Evolutionary conservation across 2,329 filamentous ascomycete species (phyloP).

Genomic region (Neofusicoccum ribis): DNA sequence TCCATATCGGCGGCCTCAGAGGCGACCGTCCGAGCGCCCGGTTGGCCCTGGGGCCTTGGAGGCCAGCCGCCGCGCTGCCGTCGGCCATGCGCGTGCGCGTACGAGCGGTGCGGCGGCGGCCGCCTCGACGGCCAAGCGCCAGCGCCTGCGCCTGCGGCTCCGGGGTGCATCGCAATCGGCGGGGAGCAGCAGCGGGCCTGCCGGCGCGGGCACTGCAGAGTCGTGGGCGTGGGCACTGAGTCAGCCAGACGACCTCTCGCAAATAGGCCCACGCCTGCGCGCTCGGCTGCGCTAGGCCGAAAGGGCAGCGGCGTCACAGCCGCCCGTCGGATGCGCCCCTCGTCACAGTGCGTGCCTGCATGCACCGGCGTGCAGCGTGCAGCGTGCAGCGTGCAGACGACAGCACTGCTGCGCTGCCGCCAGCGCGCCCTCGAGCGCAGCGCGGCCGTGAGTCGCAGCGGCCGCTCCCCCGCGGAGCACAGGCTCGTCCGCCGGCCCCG

Average conservation of each 20-base stretch:
- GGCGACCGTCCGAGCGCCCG: neutral
- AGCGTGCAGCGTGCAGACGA: neutral
- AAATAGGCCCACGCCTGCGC: neutral
- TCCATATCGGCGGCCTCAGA: conserved; percentile 4
- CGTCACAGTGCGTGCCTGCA: conserved; percentile 5
- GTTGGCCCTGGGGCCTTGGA: too few species aligned
- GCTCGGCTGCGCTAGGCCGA: conserved; percentile 4
- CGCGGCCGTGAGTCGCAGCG: neutral
- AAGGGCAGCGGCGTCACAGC: neutral
- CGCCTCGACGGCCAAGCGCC: neutral
- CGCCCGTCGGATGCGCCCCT: conserved; percentile 5
- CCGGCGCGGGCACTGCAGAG: neutral
- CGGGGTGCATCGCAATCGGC: too few species aligned
- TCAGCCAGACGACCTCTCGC: conserved; percentile 5
- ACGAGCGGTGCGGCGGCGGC: neutral
- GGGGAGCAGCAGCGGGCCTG: neutral
- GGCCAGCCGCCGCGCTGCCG: too few species aligned
- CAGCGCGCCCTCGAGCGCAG: neutral
- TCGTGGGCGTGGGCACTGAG: neutral
- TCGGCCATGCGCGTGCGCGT: neutral
- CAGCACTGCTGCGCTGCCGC: neutral
- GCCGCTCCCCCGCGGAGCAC: neutral
- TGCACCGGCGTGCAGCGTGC: neutral
- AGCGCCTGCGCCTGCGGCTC: neutral
- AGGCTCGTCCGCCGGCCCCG: neutral